Evolutionary conservation across 495 filamentous ascomycete genomes (phyloP).

Genomic region (Annulohypoxylon nitens): DNA sequence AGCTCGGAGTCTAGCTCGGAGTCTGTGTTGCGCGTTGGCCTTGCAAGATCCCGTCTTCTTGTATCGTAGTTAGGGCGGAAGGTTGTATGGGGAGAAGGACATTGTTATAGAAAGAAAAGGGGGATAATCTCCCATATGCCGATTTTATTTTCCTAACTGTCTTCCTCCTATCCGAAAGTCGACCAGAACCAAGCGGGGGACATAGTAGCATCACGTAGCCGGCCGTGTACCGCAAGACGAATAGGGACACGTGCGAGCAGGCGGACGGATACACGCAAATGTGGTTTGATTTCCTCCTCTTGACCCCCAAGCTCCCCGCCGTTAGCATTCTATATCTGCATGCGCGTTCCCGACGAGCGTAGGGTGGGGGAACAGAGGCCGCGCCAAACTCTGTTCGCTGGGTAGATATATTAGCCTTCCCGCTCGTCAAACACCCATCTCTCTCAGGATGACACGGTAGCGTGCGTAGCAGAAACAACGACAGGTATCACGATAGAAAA

Average conservation of each 20-base stretch:
- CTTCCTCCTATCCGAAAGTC: not conserved
- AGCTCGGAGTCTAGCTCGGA: not conserved
- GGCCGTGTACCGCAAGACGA: slow-evolving; percentile 9
- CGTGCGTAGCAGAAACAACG: not conserved
- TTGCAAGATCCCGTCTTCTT: not conserved
- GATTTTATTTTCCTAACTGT: not conserved
- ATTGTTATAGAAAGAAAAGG: not conserved
- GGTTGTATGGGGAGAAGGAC: slow-evolving; percentile 16
- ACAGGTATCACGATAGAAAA: not conserved
- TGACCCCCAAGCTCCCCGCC: slow-evolving; percentile 4
- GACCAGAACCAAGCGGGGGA: not conserved
- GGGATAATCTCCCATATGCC: not conserved
- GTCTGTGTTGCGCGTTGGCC: not conserved
- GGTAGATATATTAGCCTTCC: not conserved
- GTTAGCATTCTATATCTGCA: slow-evolving; percentile 11
- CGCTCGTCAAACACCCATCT: not conserved
- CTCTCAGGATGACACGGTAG: not conserved
- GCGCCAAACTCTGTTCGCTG: not conserved
- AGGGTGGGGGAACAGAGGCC: slow-evolving; percentile 5
- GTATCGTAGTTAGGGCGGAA: not conserved
- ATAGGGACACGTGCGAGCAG: slow-evolving; percentile 13
- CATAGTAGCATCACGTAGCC: slow-evolving; percentile 7
- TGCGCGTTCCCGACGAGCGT: slow-evolving; percentile 34
- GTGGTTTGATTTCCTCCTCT: slow-evolving; percentile 8
- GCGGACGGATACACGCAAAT: slow-evolving; percentile 27